These are phyloP conservation scores for Kwoniella shivajii DNA, from an alignment of 1,284 basidiomycete genomes.

Conservation along the genomic window DNA sequence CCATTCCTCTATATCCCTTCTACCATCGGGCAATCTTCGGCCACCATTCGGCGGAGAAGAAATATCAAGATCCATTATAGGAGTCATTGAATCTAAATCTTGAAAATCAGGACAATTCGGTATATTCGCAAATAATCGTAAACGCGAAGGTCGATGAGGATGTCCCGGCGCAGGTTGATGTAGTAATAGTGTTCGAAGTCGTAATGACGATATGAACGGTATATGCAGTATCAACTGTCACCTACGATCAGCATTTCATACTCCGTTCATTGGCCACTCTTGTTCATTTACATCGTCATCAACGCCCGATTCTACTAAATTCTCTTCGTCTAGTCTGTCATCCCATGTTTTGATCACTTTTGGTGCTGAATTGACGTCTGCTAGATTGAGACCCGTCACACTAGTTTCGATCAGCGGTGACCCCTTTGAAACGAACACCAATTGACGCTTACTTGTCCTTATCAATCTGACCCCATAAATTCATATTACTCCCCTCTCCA, in stretches of 20 bases:
- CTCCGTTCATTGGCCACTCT: background rate
- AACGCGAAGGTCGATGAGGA: conserved; percentile 45
- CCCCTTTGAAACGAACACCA: too few relatives aligned
- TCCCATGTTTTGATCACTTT: conserved; percentile 56
- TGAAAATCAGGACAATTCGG: conserved; percentile 48
- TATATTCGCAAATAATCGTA: conserved; percentile 49
- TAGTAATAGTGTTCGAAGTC: conserved; percentile 50
- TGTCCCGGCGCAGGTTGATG: conserved; percentile 46
- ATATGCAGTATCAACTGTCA: conserved; percentile 52
- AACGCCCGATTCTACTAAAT: conserved; percentile 50
- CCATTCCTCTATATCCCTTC: conserved; percentile 53
- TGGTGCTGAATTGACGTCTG: conserved; percentile 40
- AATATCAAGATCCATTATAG: conserved; percentile 52
- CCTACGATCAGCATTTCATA: background rate
- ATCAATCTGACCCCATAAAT: conserved; percentile 52
- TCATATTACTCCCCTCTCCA: conserved; percentile 51
- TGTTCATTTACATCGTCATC: conserved; percentile 50
- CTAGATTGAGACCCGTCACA: conserved; percentile 50
- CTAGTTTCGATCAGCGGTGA: conserved; percentile 20
- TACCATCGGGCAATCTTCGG: conserved; percentile 37
- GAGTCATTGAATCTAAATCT: conserved; percentile 48
- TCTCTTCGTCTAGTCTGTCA: conserved; percentile 47
- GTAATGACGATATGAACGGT: conserved; percentile 51
- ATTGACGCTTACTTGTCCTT: conserved; percentile 45
- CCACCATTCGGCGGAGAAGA: conserved; percentile 35